phyloP scores from a whole-genome alignment of 2,329 filamentous ascomycete species.

The Trichophyton verrucosum region DNA sequence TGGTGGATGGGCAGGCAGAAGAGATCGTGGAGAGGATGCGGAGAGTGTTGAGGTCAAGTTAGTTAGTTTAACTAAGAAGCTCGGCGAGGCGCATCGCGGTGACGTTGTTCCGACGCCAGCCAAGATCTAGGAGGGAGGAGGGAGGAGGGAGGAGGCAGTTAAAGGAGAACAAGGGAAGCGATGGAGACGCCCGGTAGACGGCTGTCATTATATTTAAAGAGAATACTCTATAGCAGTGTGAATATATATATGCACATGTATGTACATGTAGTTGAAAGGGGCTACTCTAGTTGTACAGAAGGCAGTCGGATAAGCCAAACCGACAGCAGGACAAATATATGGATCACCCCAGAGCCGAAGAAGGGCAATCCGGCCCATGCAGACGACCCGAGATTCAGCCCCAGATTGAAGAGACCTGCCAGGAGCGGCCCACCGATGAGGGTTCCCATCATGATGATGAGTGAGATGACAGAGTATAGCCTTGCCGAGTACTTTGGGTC shows the following conservation, averaged over 20 bases:
- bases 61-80: neutral
- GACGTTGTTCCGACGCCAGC: neutral
- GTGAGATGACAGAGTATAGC: slow-evolving; percentile 39
- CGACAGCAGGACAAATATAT: slow-evolving; percentile 14
- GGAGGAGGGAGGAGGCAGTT: too few species aligned
- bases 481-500: slow-evolving; percentile 38
- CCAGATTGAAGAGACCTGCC: slow-evolving; percentile 35
- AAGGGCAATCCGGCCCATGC: slow-evolving; percentile 39
- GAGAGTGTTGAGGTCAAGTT: neutral
- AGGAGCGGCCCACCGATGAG: slow-evolving; percentile 38
- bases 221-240: neutral
- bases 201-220: neutral
- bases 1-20: neutral
- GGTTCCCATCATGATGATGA: slow-evolving; percentile 36
- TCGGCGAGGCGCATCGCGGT: slow-evolving; percentile 1
- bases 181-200: neutral
- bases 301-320: slow-evolving; percentile 11
- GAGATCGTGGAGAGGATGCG: neutral
- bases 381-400: slow-evolving; percentile 32
- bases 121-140: neutral
- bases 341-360: slow-evolving; percentile 28
- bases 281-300: neutral
- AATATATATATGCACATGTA: neutral
- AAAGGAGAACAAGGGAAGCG: neutral
- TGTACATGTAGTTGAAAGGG: neutral